phyloP scores from a whole-genome alignment of 441 rosid species.

The Gossypium davidsonii region DNA sequence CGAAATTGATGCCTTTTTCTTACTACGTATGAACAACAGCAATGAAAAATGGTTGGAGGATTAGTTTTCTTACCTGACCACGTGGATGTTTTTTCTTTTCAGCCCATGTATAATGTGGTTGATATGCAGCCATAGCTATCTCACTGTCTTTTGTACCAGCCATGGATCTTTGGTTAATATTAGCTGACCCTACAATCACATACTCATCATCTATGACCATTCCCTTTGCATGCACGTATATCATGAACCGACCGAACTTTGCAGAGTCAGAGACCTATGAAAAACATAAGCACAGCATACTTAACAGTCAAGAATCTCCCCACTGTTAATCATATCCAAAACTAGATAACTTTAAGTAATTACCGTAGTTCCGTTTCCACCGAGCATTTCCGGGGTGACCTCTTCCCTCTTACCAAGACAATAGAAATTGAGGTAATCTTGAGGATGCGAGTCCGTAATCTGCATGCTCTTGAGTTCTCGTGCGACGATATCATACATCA shows the following conservation, averaged over 20 bases:
- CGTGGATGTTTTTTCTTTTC: constrained; percentile 52
- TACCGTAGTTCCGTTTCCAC: constrained; percentile 46
- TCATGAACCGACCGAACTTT: constrained; percentile 63
- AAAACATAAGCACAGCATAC: neutral
- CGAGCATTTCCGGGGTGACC: constrained; percentile 24
- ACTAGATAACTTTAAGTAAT: neutral
- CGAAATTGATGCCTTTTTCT: neutral
- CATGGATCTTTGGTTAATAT: constrained; percentile 96
- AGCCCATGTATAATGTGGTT: constrained; percentile 72
- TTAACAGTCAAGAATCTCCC: neutral
- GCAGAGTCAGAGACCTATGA: constrained; percentile 61
- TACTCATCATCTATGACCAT: constrained; percentile 93
- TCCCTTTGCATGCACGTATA: constrained; percentile 93
- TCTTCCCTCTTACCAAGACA: constrained; percentile 79
- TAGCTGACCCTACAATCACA: constrained; percentile 83
- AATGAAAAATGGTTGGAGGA: neutral
- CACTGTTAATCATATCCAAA: constrained; percentile 4
- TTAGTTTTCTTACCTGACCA: constrained; percentile 51
- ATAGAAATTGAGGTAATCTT: constrained; percentile 82
- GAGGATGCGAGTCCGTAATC: constrained; percentile 54
- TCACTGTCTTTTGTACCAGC: constrained; percentile 91
- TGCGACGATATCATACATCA: constrained; percentile 70
- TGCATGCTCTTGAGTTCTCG: constrained; percentile 42
- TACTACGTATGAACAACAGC: neutral
- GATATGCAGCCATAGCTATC: constrained; percentile 95